Evolutionary conservation across 306 rosid species (phyloP), one percentile per base, ranked within the genome.

Genomic region (Herpetospermum pedunculosum): DNA sequence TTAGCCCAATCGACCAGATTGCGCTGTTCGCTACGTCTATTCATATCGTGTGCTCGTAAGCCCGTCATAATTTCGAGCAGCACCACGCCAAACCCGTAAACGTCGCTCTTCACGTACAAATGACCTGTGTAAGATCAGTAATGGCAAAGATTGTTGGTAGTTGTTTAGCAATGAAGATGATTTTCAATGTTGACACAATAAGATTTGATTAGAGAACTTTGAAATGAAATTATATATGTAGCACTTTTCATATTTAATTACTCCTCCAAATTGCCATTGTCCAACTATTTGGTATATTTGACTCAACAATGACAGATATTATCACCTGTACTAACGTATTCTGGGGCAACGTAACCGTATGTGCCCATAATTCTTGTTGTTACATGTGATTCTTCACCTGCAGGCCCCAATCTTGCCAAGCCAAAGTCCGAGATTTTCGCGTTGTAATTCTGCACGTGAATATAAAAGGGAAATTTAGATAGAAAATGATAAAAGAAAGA

Each of bases 391-490:
- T 88, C 87, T 80, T 70, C 91, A 25, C 82, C 90, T 2, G 90
- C 52, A 67, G 98, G 96, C 74, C 96, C 97, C 78, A 88, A 77
- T 79, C 89, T 94, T 0, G 97, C 97, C 86, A 91, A 80, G 13
- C 97, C 98, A 69, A 94, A 94, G 82, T 94, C 97, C 1, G 98
- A 73, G 25, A 91, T 89, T 76, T 89, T 94, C 3, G 98, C 92
- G 41, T 85, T 89, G 84, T 81, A 94, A 63, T 80, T 78, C 97
- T 91, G 84, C 64, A 73, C 29, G 65, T 37, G 74, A 49, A 73
- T 28, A 63, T 34, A 70, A 5, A 64, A 70, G 71, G 47, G 8
- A 65, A 34, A 18, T 40, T 62, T n/a, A 19, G 30, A 18, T n/a
- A 8, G 52, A 19, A n/a, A n/a, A 70, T 29, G 16, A 15, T 29